Base-by-base conservation (phyloP, 495 filamentous ascomycete genomes). In the Rhizodiscina lignyota region DNA sequence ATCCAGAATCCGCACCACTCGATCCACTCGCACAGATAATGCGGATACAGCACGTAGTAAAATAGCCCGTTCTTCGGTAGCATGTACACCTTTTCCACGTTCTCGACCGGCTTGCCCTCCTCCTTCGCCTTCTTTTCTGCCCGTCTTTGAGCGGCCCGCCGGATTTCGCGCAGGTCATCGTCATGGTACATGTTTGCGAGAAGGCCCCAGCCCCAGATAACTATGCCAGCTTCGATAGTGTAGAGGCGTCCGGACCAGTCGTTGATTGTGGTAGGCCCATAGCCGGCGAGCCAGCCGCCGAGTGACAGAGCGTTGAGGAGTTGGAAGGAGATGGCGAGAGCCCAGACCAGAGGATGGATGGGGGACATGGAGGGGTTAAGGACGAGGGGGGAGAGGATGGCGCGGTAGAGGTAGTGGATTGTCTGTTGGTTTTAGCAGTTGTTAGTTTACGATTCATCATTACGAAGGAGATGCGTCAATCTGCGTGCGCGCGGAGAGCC, bases 1-100 rank as follows among this genome's bases (percentile, higher is more conserved):
- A 93, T 68, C 53, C 72, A 84, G 49, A 83, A 97, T 0, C 89
- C 89, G 15, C 66, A 49, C 89, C 91, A 96, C 60, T 97, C 91
- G 33, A 93, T 55, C 89, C 89, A 97, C 64, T 97, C 89, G 41
- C 72, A 79, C 32, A 89, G 67, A 51, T 92, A 96, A 51, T 97
- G 91, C 40, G 89, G 85, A 59, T 79, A 92, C 36, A 96, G 66
- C 49, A 94, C 70, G 38, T 66, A 75, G 33, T 59, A 61, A 60
- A 97, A 97, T 27, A 94, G 58, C 2, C 86, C 86, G 26, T 76
- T 72, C 40, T 75, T 58, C 0, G 91, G 91, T 31, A 97, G 71
- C 57, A 79, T 74, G 52, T 97, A 97, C 36, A 91, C 68, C 59
- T 94, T 93, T n/a, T 76, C 66, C 41, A 79, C 67, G 20, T 49